A percentile compares a stretch with the other conserved stretches of the same genome.
These are phyloP conservation scores for Lumnitzera littorea DNA, from an alignment of 345 rosid genomes.

Conservation along the genomic window DNA sequence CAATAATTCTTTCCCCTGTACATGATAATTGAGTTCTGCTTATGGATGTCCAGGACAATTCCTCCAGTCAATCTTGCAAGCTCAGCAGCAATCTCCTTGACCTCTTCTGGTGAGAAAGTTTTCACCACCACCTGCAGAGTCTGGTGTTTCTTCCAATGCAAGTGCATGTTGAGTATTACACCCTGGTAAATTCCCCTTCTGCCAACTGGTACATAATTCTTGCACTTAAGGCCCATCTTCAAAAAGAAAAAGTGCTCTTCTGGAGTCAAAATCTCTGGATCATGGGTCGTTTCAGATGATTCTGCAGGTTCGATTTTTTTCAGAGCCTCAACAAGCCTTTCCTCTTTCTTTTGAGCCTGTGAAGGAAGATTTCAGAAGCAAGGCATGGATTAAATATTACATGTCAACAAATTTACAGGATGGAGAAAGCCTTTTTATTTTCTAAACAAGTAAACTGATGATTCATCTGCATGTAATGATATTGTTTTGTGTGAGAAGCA, in stretches of 20 bases:
- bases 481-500: no score
- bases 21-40: slow-evolving; percentile 79
- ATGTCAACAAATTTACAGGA: no score
- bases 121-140: slow-evolving; percentile 75
- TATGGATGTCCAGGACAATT: slow-evolving; percentile 78
- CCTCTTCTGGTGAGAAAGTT: slow-evolving; percentile 81
- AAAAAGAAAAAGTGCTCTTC: slow-evolving; percentile 85
- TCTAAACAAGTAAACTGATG: no score
- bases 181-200: slow-evolving; percentile 93
- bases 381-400: background rate
- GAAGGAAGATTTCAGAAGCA: background rate
- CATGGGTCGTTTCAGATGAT: slow-evolving; percentile 58
- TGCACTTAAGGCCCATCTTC: slow-evolving; percentile 89
- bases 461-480: no score
- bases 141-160: slow-evolving; percentile 99
- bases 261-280: slow-evolving; percentile 93
- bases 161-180: slow-evolving; percentile 94
- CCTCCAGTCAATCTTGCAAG: slow-evolving; percentile 81
- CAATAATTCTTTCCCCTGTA: slow-evolving; percentile 91
- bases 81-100: slow-evolving; percentile 81
- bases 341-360: slow-evolving; percentile 87
- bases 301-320: slow-evolving; percentile 75
- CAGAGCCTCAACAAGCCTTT: slow-evolving; percentile 57
- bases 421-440: no score
- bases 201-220: slow-evolving; percentile 93